Conservation (phyloP, 192 early-diverging fungal species). For the Ambispora gerdemannii region DNA sequence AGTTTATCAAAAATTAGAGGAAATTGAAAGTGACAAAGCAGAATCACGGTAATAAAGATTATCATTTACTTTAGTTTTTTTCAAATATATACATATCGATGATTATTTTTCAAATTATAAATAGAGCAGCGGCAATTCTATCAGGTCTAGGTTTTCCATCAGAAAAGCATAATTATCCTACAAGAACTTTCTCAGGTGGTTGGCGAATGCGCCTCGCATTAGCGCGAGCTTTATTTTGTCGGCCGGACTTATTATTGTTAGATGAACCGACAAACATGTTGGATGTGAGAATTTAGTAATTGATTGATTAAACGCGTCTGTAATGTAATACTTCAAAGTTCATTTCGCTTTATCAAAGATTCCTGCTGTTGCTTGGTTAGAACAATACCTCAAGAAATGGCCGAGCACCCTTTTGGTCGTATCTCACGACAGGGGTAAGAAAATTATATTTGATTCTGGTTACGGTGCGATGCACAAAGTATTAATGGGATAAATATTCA, state of each 20-base stretch:
- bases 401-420: conserved; percentile 90
- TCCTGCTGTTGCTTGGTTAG: conserved; percentile 97
- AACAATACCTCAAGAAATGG: conserved; percentile 91
- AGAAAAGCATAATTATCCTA: conserved; percentile 74
- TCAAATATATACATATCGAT: neutral
- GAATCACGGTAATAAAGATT: conserved; percentile 73
- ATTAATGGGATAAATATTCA: too few species aligned
- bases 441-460: too few species aligned
- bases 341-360: conserved; percentile 45
- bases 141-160: conserved; percentile 92
- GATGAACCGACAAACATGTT: conserved; percentile 94
- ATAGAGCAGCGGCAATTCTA: conserved; percentile 88
- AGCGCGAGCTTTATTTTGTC: conserved; percentile 95
- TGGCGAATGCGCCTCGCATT: conserved; percentile 99
- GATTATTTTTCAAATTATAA: neutral
- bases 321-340: too few species aligned
- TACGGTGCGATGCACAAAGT: too few species aligned
- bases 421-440: conserved; percentile 87
- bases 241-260: conserved; percentile 84
- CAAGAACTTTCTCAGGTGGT: conserved; percentile 96
- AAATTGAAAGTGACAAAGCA: conserved; percentile 97
- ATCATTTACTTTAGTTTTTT: neutral
- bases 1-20: conserved; percentile 80
- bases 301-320: too few species aligned
- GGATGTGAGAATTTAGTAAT: conserved; percentile 47